Evolutionary conservation across 192 early-diverging fungal genomes (phyloP), one percentile per base, ranked within the genome.

Genomic region (Gonapodya sp.): DNA sequence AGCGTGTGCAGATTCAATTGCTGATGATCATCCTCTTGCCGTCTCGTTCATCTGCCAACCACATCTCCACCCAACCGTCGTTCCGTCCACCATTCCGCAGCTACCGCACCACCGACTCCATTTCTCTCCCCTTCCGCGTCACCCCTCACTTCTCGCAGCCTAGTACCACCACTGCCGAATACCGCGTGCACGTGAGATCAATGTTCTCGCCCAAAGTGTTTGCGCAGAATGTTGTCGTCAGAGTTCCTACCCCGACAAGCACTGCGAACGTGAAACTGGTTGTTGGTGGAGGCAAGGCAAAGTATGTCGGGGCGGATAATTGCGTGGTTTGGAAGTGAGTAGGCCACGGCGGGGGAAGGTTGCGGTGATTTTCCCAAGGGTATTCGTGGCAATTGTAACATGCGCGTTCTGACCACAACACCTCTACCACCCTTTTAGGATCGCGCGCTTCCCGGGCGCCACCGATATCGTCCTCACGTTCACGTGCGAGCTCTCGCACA

Each of bases 221-320:
- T 82, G 96, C 96, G 16, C 95, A 95, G 82, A 95, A 96, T 83
- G 94, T 99, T 73, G 86, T 93, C 0, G 85, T 99, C 80, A 92
- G 88, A 30, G 92, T 99, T 31, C 97, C 97, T 0, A 96, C 96
- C 8, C 97, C 97, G 73, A 92, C 94, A 8, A 97, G 94, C 81
- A 94, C 97, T 0, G 92, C 94, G 24, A 92, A 89, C 73, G 93
- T 94, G 31, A 93, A 93, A 36, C 94, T 95, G 73, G 89, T 91
- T 81, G 94, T 96, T 1, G 86, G 90, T 0, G 83, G 82, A 0
- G 97, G 97, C 34, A 96, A 94, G 83, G 97, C 96, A 1, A 99
- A 98, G 87, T 99, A 99, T 85, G 92, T 94, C 14, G 96, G 96
- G 1, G 89, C 91, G 78, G 96, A 98, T 82, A 99, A 99, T 85